Base-by-base conservation (phyloP, 805 yeast genomes). In the Teunomyces tritomae region DNA sequence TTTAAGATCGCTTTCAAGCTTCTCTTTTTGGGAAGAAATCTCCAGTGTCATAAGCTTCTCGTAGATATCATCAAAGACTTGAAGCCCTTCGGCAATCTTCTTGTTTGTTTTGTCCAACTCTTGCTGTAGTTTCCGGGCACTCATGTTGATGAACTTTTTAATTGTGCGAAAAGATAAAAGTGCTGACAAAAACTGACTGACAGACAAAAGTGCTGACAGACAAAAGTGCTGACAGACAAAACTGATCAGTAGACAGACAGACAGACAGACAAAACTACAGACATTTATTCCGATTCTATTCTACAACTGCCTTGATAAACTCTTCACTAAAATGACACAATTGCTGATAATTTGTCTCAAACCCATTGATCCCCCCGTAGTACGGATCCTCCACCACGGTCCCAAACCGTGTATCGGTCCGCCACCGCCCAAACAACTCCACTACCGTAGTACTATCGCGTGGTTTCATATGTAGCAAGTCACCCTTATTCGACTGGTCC, bases 81-180 rank as follows among this genome's bases (percentile, higher is more conserved):
- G 83, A 37, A 92, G 78, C 8, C 99, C 99, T 72, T 92, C 99
- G 49, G 84, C 81, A 46, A 94, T 96, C 64, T 79, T 80, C 68
- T 94, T 89, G 67, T 89, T 89, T 59, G 91, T 89, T 62, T 91
- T 88, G 70, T 92, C 99, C 63, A 94, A 89, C 74, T 92, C 97
- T 68, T 73, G 78, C 57, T 73, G 78, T 54, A 73, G 71, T 52
- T 73, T 73, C 45, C 78, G 58, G 17, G 75, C 63, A 57, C 75
- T 69, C 78, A 73, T 73, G 46, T 32, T 46, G 27, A 11, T 16
- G 24, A 20, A 20, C 24, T 20, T 20, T 20, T 20, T 20, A 20
- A 20, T 20, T 20, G 24, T 20, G 24, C 24, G 24, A 20, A 20
- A 20, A 20, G 24, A 20, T 20, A 20, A 20, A 20, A 20, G 8